These are phyloP conservation scores for Kwoniella sp. DNA, from an alignment of 768 basidiomycete genomes.

Conservation along the genomic window DNA sequence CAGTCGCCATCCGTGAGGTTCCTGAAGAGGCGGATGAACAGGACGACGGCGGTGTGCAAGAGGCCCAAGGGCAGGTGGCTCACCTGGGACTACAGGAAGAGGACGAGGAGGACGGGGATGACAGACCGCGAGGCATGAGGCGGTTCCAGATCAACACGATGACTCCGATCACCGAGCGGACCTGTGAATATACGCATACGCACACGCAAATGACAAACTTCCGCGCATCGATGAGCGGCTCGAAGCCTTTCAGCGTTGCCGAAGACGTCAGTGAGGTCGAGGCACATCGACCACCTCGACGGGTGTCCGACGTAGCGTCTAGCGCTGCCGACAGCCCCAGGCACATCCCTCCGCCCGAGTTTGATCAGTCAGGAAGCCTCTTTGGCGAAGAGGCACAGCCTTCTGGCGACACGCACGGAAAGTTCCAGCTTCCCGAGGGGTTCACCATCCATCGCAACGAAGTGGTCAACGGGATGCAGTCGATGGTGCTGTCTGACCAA, in stretches of 20 bases:
- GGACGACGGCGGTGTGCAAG: constrained; percentile 10
- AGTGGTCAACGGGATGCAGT: constrained; percentile 3
- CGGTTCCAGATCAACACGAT: constrained; percentile 62
- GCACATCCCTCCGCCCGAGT: constrained; percentile 12
- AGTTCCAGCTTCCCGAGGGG: constrained; percentile 45
- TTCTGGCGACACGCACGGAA: constrained; percentile 23
- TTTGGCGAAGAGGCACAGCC: constrained; percentile 7
- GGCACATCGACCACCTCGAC: constrained; percentile 16
- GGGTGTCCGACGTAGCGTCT: background rate
- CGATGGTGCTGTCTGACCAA: constrained; percentile 26
- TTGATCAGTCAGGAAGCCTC: constrained; percentile 4
- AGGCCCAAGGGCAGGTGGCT: constrained; percentile 13
- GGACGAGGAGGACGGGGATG: constrained; percentile 49
- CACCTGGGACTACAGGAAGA: constrained; percentile 30
- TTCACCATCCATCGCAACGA: constrained; percentile 42
- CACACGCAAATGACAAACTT: constrained; percentile 60
- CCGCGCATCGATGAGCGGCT: constrained; percentile 35
- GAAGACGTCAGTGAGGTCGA: constrained; percentile 30
- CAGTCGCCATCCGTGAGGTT: constrained; percentile 4
- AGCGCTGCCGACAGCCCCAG: background rate
- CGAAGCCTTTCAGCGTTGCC: constrained; percentile 7
- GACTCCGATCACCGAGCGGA: constrained; percentile 96
- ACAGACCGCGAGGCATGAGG: constrained; percentile 25
- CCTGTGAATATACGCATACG: constrained; percentile 78
- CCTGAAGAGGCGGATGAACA: constrained; percentile 26